Evolutionary conservation across 495 filamentous ascomycete species (phyloP).

Genomic region (Cryomyces antarcticus): DNA sequence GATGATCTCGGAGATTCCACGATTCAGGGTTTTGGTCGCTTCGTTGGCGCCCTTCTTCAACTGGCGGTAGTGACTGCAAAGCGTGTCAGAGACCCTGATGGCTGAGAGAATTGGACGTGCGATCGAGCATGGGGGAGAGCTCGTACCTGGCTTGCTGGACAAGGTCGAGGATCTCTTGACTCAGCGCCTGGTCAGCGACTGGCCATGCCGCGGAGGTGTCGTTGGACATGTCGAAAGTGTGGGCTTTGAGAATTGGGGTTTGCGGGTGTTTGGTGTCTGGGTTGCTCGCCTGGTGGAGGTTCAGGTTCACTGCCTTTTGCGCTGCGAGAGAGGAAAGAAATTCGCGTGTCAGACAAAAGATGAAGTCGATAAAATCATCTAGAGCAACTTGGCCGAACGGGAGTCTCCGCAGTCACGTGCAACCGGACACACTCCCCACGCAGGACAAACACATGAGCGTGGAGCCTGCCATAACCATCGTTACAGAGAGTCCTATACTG

Average conservation of each 20-base stretch:
- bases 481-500: no score
- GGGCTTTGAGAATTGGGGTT: neutral
- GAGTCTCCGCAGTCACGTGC: neutral
- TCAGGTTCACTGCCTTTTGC: no score
- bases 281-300: no score
- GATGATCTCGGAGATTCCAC: slow-evolving; percentile 62
- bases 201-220: slow-evolving; percentile 49
- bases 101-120: no score
- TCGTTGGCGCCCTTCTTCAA: slow-evolving; percentile 70
- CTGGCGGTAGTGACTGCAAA: slow-evolving; percentile 49
- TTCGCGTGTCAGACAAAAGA: neutral
- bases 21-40: slow-evolving; percentile 70
- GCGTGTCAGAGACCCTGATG: no score
- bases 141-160: slow-evolving; percentile 48
- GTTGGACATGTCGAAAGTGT: slow-evolving; percentile 7
- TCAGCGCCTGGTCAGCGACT: slow-evolving; percentile 60
- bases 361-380: neutral
- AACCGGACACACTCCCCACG: no score
- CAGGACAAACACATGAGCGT: no score
- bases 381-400: neutral
- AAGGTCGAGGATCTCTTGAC: slow-evolving; percentile 65
- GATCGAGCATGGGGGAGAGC: no score
- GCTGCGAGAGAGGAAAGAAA: neutral
- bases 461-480: no score
- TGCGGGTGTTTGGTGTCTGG: no score